These are phyloP conservation scores for Beta corolliflora DNA, from an alignment of 179 eudicot species.

Conservation along the genomic window DNA sequence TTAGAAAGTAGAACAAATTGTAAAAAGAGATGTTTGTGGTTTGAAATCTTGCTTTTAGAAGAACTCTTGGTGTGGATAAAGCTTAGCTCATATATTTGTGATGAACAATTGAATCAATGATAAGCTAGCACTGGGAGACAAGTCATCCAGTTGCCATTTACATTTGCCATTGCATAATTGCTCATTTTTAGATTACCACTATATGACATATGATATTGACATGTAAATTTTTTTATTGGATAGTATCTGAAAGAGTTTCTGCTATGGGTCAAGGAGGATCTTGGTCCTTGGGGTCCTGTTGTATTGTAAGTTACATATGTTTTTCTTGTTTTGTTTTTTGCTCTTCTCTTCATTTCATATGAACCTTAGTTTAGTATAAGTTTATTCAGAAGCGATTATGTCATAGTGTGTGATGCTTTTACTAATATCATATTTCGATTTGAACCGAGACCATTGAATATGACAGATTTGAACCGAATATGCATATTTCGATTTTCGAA, in stretches of 20 bases:
- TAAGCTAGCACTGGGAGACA: background rate
- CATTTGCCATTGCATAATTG: background rate
- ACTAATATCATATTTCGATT: too few relatives aligned
- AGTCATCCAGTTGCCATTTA: background rate
- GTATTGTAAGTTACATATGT: background rate
- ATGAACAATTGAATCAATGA: background rate
- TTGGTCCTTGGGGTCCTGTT: too few relatives aligned
- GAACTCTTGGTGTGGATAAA: background rate
- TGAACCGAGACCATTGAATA: too few relatives aligned
- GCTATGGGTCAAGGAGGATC: too few relatives aligned
- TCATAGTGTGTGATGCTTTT: background rate
- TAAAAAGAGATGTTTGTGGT: background rate
- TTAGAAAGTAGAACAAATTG: background rate
- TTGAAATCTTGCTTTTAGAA: background rate
- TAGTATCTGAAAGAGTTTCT: too few relatives aligned
- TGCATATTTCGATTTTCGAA: too few relatives aligned
- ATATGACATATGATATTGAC: constrained; percentile 16
- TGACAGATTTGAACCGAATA: too few relatives aligned
- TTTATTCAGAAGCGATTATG: background rate
- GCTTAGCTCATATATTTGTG: background rate
- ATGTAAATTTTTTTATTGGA: constrained; percentile 1
- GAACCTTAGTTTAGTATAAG: background rate
- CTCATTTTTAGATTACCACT: background rate
- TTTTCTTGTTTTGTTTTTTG: background rate
- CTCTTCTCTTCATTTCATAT: constrained; percentile 1